Evolutionary conservation across 2,329 filamentous ascomycete genomes (phyloP).

Genomic region (Xylariales sp.): DNA sequence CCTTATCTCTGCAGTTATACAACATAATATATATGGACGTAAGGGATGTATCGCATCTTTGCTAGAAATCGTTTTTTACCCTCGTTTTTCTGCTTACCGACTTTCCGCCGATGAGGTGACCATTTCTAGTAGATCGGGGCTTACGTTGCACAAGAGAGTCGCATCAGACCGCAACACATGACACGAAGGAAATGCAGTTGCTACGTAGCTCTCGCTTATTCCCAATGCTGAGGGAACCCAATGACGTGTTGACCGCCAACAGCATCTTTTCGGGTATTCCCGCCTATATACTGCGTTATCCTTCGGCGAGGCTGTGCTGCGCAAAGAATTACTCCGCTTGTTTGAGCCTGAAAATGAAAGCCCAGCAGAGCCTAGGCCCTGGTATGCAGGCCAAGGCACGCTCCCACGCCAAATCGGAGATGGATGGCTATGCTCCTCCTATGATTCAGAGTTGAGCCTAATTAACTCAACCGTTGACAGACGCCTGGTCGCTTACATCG

Average conservation of each 20-base stretch:
- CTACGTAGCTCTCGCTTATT: constrained; percentile 1
- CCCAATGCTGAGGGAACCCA: not conserved
- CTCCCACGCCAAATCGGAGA: no score
- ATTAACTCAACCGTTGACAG: not conserved
- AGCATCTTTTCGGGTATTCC: not conserved
- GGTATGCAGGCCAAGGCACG: not conserved
- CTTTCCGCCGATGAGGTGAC: constrained; percentile 1
- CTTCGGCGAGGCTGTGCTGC: not conserved
- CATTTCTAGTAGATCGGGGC: not conserved
- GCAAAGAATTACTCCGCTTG: not conserved
- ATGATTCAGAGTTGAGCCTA: not conserved
- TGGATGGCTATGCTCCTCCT: not conserved
- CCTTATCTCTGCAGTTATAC: not conserved
- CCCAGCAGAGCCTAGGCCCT: not conserved
- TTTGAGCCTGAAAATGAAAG: not conserved
- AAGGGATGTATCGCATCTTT: not conserved
- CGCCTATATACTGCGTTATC: not conserved
- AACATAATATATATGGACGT: not conserved
- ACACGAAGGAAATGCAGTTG: not conserved
- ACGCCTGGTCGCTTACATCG: not conserved
- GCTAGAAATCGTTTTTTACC: not conserved
- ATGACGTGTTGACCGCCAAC: not conserved
- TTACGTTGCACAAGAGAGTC: not conserved
- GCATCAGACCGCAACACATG: not conserved
- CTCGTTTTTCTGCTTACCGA: constrained; percentile 17